Percentiles rank a stretch among this genome's conserved stretches.
phyloP scores from a whole-genome alignment of 371 early-diverging fungal species.

The Parasitella parasitica region DNA sequence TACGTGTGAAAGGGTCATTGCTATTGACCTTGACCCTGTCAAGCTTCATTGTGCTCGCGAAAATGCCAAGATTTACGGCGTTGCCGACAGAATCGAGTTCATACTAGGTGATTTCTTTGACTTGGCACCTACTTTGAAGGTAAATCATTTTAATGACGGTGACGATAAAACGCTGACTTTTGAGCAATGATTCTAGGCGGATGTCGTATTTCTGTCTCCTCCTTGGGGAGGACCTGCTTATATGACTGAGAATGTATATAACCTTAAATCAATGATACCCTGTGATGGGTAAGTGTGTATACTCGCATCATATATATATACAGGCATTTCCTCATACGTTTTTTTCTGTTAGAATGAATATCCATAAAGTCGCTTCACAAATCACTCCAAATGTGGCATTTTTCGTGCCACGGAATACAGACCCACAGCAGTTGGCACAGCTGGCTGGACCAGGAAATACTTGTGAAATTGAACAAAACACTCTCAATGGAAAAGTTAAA shows the following conservation, averaged over 20 bases:
- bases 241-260: conserved; percentile 45
- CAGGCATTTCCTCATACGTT: background rate
- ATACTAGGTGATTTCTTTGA: conserved; percentile 83
- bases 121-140: conserved; percentile 60
- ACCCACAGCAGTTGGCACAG: conserved; percentile 52
- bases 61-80: conserved; percentile 91
- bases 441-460: conserved; percentile 52
- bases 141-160: too few relatives aligned
- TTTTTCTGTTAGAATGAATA: conserved; percentile 36
- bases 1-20: conserved; percentile 86
- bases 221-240: conserved; percentile 90
- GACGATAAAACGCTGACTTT: too few relatives aligned
- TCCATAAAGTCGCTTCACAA: conserved; percentile 61
- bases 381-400: conserved; percentile 79
- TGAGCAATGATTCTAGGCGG: conserved; percentile 76
- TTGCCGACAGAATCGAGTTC: conserved; percentile 89
- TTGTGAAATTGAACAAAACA: conserved; percentile 77
- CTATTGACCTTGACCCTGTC: conserved; percentile 88
- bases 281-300: conserved; percentile 66
- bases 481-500: conserved; percentile 60
- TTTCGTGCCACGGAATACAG: conserved; percentile 84
- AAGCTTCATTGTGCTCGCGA: conserved; percentile 79
- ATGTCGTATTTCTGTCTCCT: conserved; percentile 90
- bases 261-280: conserved; percentile 73
- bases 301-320: background rate